Base-by-base conservation (phyloP, 441 rosid species). In the Euphorbia neoarborescens region DNA sequence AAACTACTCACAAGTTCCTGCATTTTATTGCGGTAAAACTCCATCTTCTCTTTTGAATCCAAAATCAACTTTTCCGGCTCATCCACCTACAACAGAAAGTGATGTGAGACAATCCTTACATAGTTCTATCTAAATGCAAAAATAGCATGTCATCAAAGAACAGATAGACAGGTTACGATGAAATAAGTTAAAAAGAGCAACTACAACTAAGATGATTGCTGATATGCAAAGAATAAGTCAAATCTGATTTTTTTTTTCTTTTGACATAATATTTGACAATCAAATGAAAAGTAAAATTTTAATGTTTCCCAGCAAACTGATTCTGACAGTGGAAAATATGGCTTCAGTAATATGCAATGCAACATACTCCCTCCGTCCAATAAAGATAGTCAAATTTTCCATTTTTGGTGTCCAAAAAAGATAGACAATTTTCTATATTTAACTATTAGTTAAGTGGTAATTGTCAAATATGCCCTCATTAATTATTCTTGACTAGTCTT, bases 41-140 rank as follows among this genome's bases (percentile, higher is more conserved):
- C 96, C 75, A 94, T 81, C 88, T 94, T 94, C 85, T 91, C 97
- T 71, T 82, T 90, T 51, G 97, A 94, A 80, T 90, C 96, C 87
- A 94, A 81, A 73, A 90, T 87, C 71, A 76, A 75, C 73, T 85
- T 91, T 80, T 84, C 86, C 74, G 81, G 79, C 79, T 79, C 85
- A 25, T 81, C 90, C 78, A 67, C 88, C 97, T 94, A 73, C 81
- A 67, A 71, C 28, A 72, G 66, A 75, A 60, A n/a, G 19, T 57
- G 34, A 57, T 24, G 42, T 46, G 71, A 78, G 62, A 62, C 67
- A 69, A 19, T 73, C 44, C 22, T 60, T 70, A 30, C 19, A 66
- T 59, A 66, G 42, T 68, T 66, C 57, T 57, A 54, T 37, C 14
- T 6, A 66, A 17, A 50, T 48, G 38, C 57, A 73, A 65, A 78